Percentiles rank a stretch among this genome's conserved stretches.
These are phyloP conservation scores for Lichtheimia corymbifera DNA, from an alignment of 371 early-diverging fungal species.

Conservation along the genomic window DNA sequence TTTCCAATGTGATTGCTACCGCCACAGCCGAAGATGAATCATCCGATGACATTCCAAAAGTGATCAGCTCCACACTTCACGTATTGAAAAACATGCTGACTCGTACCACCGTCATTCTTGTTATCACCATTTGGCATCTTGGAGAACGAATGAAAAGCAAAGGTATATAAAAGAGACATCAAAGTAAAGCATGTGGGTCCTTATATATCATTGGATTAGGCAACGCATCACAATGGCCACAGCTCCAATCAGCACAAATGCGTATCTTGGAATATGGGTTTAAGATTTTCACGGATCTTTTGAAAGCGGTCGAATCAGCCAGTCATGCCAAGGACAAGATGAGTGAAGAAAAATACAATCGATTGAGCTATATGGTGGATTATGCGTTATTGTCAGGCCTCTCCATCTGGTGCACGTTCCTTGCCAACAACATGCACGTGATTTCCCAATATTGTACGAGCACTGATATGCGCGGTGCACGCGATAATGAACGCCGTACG, in stretches of 20 bases:
- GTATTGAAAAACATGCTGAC: constrained; percentile 40
- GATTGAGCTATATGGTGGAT: constrained; percentile 21
- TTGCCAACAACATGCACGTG: constrained; percentile 26
- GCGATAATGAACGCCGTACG: constrained; percentile 20
- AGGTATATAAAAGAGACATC: constrained; percentile 8
- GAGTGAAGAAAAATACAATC: constrained; percentile 9
- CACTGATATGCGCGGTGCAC: constrained; percentile 16
- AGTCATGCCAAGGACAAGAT: constrained; percentile 17
- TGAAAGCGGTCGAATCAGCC: constrained; percentile 21
- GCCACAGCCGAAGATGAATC: background rate
- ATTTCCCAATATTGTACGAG: constrained; percentile 38
- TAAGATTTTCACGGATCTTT: constrained; percentile 21
- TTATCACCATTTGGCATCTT: constrained; percentile 46
- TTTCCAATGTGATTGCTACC: background rate
- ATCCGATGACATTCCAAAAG: background rate
- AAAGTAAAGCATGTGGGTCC: background rate
- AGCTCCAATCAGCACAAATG: constrained; percentile 31
- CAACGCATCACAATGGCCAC: constrained; percentile 23
- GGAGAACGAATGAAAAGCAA: constrained; percentile 38
- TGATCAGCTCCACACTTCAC: constrained; percentile 20
- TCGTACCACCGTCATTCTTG: constrained; percentile 32
- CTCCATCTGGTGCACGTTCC: constrained; percentile 47
- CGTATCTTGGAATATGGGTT: constrained; percentile 33
- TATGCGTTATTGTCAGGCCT: constrained; percentile 34
- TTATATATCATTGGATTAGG: constrained; percentile 4